Conservation (phyloP, 768 basidiomycete species). For the Chlorophyllum brunneum region DNA sequence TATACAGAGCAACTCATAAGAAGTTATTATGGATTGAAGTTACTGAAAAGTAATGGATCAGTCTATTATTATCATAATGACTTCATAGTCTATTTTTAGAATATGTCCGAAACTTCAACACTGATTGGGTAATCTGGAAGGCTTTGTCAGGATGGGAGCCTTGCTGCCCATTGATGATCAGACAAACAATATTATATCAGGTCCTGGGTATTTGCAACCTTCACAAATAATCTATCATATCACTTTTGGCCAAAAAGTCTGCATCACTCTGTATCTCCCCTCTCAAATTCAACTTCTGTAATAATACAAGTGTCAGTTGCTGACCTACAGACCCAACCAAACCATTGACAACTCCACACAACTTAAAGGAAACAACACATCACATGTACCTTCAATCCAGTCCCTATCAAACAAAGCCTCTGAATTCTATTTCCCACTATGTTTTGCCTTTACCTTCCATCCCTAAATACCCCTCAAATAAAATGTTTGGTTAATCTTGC, state of each 20-base stretch:
- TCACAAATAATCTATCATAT: constrained; percentile 89
- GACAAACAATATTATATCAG: too few relatives aligned
- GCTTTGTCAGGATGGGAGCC: too few relatives aligned
- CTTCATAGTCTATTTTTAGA: too few relatives aligned
- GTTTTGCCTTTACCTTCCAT: constrained; percentile 55
- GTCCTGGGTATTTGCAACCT: too few relatives aligned
- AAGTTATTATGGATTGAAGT: too few relatives aligned
- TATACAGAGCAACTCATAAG: too few relatives aligned
- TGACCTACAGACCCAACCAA: constrained; percentile 51
- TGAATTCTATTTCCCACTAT: constrained; percentile 30
- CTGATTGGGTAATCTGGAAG: too few relatives aligned
- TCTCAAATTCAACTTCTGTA: constrained; percentile 63
- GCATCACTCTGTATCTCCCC: constrained; percentile 70
- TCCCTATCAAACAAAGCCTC: constrained; percentile 78
- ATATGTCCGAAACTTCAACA: too few relatives aligned
- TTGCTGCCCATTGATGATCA: too few relatives aligned
- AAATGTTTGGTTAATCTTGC: constrained; percentile 65
- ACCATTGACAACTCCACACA: not conserved
- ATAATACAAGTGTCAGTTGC: constrained; percentile 57
- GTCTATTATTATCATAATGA: too few relatives aligned
- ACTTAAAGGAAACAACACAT: not conserved
- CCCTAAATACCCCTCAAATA: constrained; percentile 85
- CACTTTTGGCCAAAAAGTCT: constrained; percentile 68
- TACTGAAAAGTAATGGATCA: too few relatives aligned
- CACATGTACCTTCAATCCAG: constrained; percentile 76